Percentiles rank a stretch among this genome's conserved stretches.
phyloP scores from a whole-genome alignment of 371 early-diverging fungal species.

The Mucor circinelloides region DNA sequence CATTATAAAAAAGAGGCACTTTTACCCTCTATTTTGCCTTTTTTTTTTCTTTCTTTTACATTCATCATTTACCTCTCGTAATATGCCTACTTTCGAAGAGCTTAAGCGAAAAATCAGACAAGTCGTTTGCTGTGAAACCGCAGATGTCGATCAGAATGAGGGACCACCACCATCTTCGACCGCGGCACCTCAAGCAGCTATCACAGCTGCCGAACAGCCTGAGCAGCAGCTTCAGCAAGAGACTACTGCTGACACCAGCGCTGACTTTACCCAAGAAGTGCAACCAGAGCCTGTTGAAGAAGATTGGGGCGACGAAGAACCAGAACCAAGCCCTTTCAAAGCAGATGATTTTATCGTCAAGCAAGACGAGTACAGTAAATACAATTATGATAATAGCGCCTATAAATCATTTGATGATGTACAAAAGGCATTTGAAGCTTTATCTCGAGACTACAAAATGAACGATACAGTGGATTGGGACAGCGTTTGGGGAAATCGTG shows the following conservation, averaged over 20 bases:
- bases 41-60: not conserved
- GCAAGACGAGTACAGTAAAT: not conserved
- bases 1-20: not conserved
- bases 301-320: not conserved
- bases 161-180: not conserved
- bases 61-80: not conserved
- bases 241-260: not conserved
- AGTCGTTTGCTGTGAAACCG: not conserved
- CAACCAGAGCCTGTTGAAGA: not conserved
- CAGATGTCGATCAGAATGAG: not conserved
- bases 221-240: not conserved
- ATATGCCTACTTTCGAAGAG: not conserved
- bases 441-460: not conserved
- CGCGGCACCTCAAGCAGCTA: not conserved
- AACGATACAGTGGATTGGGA: not conserved
- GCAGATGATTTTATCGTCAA: not conserved
- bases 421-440: not conserved
- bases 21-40: not conserved
- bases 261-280: not conserved
- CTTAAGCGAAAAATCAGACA: not conserved
- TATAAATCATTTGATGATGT: not conserved
- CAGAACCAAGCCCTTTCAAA: not conserved
- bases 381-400: not conserved
- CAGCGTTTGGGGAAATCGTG: not conserved
- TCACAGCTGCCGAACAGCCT: not conserved